Evolutionary conservation across 805 yeast genomes (phyloP).

Genomic region (Maudiozyma saulgeensis): DNA sequence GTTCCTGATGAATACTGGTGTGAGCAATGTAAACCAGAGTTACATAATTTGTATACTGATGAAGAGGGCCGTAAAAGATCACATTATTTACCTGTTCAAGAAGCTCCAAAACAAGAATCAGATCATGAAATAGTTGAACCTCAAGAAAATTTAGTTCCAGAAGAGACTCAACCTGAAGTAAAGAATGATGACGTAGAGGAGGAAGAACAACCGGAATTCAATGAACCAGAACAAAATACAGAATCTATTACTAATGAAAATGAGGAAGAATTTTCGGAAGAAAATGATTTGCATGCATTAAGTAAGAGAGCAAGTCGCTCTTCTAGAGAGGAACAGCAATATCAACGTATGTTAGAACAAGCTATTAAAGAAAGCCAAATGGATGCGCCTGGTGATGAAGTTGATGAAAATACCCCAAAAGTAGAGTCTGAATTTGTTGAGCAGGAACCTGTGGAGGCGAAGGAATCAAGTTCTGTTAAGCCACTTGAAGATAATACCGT

Average conservation of each 20-base stretch:
- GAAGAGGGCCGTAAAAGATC: slow-evolving; percentile 21
- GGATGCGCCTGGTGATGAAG: not conserved
- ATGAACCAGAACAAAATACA: not conserved
- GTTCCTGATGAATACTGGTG: slow-evolving; percentile 95
- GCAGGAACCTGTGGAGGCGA: no score
- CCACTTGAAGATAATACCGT: not conserved
- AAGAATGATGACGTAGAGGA: not conserved
- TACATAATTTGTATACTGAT: slow-evolving; percentile 39
- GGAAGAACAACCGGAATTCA: not conserved
- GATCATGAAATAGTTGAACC: not conserved
- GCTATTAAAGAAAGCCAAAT: slow-evolving; percentile 32
- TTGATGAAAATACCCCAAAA: not conserved
- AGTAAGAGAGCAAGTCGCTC: slow-evolving; percentile 32
- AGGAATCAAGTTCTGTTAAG: not conserved
- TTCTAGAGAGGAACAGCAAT: slow-evolving; percentile 36
- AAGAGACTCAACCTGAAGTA: not conserved
- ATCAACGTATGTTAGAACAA: slow-evolving; percentile 34
- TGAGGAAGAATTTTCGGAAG: slow-evolving; percentile 5
- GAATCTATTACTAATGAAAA: not conserved
- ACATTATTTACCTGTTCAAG: slow-evolving; percentile 30
- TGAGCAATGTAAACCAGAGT: slow-evolving; percentile 79
- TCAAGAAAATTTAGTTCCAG: not conserved
- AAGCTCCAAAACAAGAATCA: not conserved
- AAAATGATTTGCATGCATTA: not conserved
- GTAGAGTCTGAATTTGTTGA: not conserved